phyloP scores from a whole-genome alignment of 2,329 filamentous ascomycete genomes.

The Microsporum ferrugineum region DNA sequence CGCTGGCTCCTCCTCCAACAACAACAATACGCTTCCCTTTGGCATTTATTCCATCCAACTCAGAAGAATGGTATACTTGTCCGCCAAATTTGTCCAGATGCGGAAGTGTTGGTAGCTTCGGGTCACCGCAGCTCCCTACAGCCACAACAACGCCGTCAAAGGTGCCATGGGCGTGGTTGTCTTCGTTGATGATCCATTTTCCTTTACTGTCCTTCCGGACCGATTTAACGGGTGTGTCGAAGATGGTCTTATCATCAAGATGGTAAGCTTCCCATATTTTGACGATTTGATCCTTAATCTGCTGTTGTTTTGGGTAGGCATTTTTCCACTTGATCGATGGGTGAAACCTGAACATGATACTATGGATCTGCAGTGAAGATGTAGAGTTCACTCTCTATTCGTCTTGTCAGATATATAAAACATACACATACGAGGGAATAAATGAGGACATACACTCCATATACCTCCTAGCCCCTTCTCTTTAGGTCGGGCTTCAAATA shows the following conservation, averaged over 20 bases:
- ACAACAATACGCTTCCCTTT: conserved; percentile 65
- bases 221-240: conserved; percentile 57
- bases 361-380: conserved; percentile 72
- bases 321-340: conserved; percentile 62
- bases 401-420: background rate
- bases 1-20: conserved; percentile 68
- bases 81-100: conserved; percentile 64
- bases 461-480: conserved; percentile 60
- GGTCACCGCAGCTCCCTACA: conserved; percentile 68
- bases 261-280: conserved; percentile 65
- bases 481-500: conserved; percentile 62
- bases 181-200: conserved; percentile 67
- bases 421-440: background rate
- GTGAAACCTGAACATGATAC: conserved; percentile 78
- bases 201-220: conserved; percentile 58
- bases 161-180: conserved; percentile 54
- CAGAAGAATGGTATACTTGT: conserved; percentile 60
- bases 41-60: conserved; percentile 60
- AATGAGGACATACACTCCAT: conserved; percentile 52
- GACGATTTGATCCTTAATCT: conserved; percentile 62
- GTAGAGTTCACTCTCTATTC: conserved; percentile 67
- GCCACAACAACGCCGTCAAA: conserved; percentile 73
- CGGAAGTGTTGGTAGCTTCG: conserved; percentile 59
- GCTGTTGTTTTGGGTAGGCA: conserved; percentile 65
- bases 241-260: conserved; percentile 58